Evolutionary conservation across 495 filamentous ascomycete genomes (phyloP), one percentile per base, ranked within the genome.

Genomic region (Podospora conica): DNA sequence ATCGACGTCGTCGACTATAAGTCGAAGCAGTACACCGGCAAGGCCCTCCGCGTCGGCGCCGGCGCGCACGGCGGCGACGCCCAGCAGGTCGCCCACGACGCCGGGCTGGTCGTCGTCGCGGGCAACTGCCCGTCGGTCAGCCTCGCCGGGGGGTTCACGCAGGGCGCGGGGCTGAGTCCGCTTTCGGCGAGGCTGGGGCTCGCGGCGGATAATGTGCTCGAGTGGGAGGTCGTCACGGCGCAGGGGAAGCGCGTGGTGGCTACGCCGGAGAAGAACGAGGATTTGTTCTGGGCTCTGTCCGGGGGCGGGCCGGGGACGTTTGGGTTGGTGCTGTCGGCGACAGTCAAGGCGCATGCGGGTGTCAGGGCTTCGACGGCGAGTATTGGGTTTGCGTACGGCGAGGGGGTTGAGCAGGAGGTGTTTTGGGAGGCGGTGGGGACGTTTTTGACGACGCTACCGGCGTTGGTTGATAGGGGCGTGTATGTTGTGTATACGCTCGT

Each of bases 251-350:
- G 82, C 23, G 72, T 85, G 1, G 84, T 77, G 0, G 84, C 82
- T 0, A 80, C 77, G 9, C 70, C 77, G 7, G 66, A 73, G 8
- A 69, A 75, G 33, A 75, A 88, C 48, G 61, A 74, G 0, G 87
- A 89, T 28, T 78, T 88, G 2, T 89, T 84, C 78, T 89, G 82
- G 86, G 87, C 87, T 9, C 73, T 88, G 0, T 76, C 77, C 33
- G 87, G 86, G 12, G 86, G 86, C 10, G 86, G 85, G 8, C 80
- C 74, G 3, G 81, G 84, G 2, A 85, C 80, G 23, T 88, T 79
- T 31, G 86, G 79, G 5, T 80, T 86, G 2, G 84, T 88, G 5
- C 68, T 74, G n/a, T 82, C 80, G 2, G 68, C 80, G 60, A 79
- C 77, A 1, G 74, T 81, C 5, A 75, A 74, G 56, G 76, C 76